Evolutionary conservation across 1,284 basidiomycete genomes (phyloP), one percentile per base, ranked within the genome.

Genomic region (Tylopilus microsporus): DNA sequence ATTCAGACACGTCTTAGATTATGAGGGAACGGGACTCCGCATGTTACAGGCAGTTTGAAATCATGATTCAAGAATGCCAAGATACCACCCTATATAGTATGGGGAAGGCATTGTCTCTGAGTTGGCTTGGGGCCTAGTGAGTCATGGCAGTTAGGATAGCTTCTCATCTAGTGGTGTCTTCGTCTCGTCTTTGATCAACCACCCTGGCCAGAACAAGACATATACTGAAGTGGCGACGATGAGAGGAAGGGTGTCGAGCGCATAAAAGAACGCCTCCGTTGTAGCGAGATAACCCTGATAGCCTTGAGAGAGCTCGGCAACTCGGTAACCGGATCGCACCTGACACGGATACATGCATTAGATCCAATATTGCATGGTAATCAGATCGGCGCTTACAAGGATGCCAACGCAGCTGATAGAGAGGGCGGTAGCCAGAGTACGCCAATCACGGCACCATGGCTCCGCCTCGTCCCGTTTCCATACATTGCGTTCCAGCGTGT

Each of bases 251-350:
- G 86, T 86, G 68, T 90, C 87, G 39, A 89, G 75, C 2, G 73
- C 80, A 64, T 88, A 87, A 74, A 90, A 89, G 67, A 79, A 82
- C 2, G 71, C 67, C 69, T 87, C 84, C 21, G 81, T 81, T 1
- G 81, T 86, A 10, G 84, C 79, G 16, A 89, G 76, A 53, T 76
- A 76, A 5, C 87, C 87, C 34, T 72, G 68, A 70, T 79, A 87
- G 37, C 87, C 88, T 72, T 89, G 75, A 10, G 81, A 87, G 75
- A 87, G 76, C 65, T 90, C 87, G 39, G 83, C 77, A 3, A 83
- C 83, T 68, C 89, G 81, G 71, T 84, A 90, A 5, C 81, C 72
- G 46, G 84, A 88, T 67, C 87, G 84, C 63, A 89, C 79, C 85
- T 86, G 52, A 11, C 39, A 30, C 25, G 25, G 25, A 25, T 25